Percentiles rank a stretch among this genome's conserved stretches.
Evolutionary conservation across 805 yeast genomes (phyloP).

Genomic region (Priceomyces fermenticarens): DNA sequence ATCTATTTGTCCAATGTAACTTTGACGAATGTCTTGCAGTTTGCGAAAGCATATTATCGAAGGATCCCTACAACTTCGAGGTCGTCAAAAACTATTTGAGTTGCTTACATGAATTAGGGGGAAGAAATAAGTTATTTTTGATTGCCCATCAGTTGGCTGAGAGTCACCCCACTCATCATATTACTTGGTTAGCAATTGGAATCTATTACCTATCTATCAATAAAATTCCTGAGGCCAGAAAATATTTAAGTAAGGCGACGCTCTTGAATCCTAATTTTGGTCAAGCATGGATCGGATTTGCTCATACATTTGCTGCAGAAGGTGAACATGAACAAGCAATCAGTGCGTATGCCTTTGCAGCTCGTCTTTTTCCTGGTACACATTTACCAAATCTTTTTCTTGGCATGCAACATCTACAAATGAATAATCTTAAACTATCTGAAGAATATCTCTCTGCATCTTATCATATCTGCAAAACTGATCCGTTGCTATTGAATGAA

Average conservation of each 20-base stretch:
- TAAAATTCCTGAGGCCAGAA: conserved; percentile 77
- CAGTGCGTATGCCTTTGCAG: conserved; percentile 94
- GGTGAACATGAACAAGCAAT: conserved; percentile 99
- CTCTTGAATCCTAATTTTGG: conserved; percentile 85
- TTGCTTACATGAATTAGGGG: conserved; percentile 81
- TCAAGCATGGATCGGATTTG: conserved; percentile 97
- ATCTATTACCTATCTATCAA: conserved; percentile 77
- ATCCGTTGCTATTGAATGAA: conserved; percentile 87
- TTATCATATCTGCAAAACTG: conserved; percentile 73
- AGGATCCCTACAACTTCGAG: conserved; percentile 70
- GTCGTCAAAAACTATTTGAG: conserved; percentile 78
- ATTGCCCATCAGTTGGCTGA: conserved; percentile 85
- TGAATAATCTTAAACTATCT: conserved; percentile 78
- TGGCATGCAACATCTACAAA: conserved; percentile 94
- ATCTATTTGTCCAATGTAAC: conserved; percentile 69
- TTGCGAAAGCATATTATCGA: conserved; percentile 58
- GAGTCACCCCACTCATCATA: conserved; percentile 71
- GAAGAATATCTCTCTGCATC: conserved; percentile 82
- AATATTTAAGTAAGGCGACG: conserved; percentile 86
- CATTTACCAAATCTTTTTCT: conserved; percentile 86
- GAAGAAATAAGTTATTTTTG: conserved; percentile 73
- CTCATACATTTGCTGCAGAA: conserved; percentile 95
- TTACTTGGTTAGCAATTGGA: conserved; percentile 92
- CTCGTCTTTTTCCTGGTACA: conserved; percentile 84
- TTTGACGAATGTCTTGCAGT: conserved; percentile 71